Base-by-base conservation (phyloP, 768 basidiomycete species). In the Mycena venus region DNA sequence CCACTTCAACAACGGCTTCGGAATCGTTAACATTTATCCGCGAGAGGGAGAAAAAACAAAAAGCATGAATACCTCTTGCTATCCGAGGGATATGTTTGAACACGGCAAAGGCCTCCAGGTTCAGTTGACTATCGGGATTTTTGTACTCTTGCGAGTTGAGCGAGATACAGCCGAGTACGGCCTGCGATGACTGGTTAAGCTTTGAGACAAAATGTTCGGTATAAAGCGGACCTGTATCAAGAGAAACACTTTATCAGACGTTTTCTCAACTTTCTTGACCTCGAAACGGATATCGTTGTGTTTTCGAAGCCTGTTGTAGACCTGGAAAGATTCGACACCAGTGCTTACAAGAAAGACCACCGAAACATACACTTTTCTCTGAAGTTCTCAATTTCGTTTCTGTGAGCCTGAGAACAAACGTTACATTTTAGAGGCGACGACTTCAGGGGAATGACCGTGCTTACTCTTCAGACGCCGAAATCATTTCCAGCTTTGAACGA, bases 281-380 rank as follows among this genome's bases (percentile, higher is more conserved):
- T 90, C 88, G 81, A 91, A 98, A 1, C 96, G 92, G 70, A 97
- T 94, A 73, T 96, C 96, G n/a, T 87, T 86, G 69, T 95, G 91
- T 60, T 84, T 87, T 68, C 91, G 87, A 53, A 96, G 86, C 78
- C 89, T 92, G 79, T 95, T 95, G 76, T 91, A 93, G 36, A 83
- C 74, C 89, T 91, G 71, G 1, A 70, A 27, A 15, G 70, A 11
- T 19, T 62, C 29, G 64, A 44, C 27, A 56, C 53, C 17, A 60
- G 11, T 19, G 14, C 53, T 34, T 27, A 27, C 7, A 14, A 6
- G 14, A 32, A n/a, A n/a, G n/a, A n/a, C 8, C 44, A 3, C 19
- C n/a, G 23, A 27, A 32, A 60, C 76, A 74, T 55, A 94, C 96
- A 69, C 87, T 84, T 82, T 93, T 97, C 81, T 98, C 96, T 17